These are phyloP conservation scores for Ophiostoma tasmaniense DNA, from an alignment of 2,329 filamentous ascomycete species.

Conservation along the genomic window DNA sequence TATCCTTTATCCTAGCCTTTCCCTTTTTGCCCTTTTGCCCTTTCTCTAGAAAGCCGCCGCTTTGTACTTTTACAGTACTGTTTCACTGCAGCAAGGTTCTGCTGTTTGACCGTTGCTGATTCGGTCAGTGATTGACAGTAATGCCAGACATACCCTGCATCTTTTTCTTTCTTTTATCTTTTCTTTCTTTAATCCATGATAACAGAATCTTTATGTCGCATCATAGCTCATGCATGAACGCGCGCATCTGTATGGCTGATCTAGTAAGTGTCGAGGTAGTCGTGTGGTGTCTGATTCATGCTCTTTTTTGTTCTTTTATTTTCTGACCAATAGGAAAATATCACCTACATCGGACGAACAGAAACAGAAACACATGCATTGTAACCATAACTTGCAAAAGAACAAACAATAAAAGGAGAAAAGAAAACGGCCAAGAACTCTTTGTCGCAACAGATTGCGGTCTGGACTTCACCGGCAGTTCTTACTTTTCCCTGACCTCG, in stretches of 20 bases:
- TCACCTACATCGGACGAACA: too few relatives aligned
- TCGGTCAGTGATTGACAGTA: background rate
- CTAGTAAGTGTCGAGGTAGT: background rate
- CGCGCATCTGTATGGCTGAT: background rate
- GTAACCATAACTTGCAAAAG: background rate
- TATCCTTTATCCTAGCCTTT: background rate
- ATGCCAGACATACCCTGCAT: background rate
- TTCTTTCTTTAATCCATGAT: background rate
- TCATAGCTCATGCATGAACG: background rate
- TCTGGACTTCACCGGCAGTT: background rate
- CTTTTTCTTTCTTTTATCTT: background rate
- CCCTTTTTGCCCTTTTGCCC: background rate
- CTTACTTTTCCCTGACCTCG: background rate
- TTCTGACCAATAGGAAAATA: background rate
- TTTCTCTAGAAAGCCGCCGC: too few relatives aligned
- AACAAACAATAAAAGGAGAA: background rate
- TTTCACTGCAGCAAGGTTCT: constrained; percentile 1
- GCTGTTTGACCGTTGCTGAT: background rate
- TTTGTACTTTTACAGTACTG: background rate
- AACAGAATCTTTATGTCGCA: background rate
- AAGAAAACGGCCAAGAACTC: background rate
- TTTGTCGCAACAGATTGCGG: background rate
- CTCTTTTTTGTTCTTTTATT: background rate
- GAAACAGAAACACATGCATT: background rate
- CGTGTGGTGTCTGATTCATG: background rate